Conservation (phyloP, 2,329 filamentous ascomycete genomes). For the Tricladium varicosporioides region DNA sequence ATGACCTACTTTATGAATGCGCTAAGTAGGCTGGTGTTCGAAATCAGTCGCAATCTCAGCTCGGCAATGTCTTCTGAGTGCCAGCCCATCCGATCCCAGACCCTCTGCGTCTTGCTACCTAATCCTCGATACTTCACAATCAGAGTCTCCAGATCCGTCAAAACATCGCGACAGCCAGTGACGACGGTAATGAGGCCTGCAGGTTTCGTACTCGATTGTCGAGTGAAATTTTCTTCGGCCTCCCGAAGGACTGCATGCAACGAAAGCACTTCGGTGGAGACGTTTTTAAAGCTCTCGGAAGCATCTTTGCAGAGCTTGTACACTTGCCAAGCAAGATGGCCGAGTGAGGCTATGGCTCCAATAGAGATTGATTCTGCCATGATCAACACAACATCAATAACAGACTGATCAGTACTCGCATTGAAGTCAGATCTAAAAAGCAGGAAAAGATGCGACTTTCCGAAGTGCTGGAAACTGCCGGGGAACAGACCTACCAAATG, state of each 20-base stretch:
- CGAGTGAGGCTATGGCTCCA: neutral
- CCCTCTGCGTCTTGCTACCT: constrained; percentile 13
- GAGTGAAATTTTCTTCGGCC: constrained; percentile 10
- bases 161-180: constrained; percentile 16
- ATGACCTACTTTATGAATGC: constrained; percentile 8
- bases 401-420: too few relatives aligned
- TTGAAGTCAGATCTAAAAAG: too few relatives aligned
- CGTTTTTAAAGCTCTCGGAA: constrained; percentile 29
- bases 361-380: too few relatives aligned
- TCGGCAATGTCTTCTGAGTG: constrained; percentile 21
- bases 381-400: too few relatives aligned
- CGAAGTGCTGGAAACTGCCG: too few relatives aligned
- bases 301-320: constrained; percentile 28
- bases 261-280: constrained; percentile 21
- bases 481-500: too few relatives aligned
- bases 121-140: constrained; percentile 18
- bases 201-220: constrained; percentile 2
- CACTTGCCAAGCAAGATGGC: constrained; percentile 11
- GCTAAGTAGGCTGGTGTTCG: constrained; percentile 28
- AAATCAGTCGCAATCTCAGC: constrained; percentile 21
- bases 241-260: constrained; percentile 14
- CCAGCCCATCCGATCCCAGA: constrained; percentile 31
- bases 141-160: constrained; percentile 18
- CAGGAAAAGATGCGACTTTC: too few relatives aligned
- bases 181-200: constrained; percentile 10